phyloP scores from a whole-genome alignment of 2,329 filamentous ascomycete genomes.

The Drechslerella stenobrocha region DNA sequence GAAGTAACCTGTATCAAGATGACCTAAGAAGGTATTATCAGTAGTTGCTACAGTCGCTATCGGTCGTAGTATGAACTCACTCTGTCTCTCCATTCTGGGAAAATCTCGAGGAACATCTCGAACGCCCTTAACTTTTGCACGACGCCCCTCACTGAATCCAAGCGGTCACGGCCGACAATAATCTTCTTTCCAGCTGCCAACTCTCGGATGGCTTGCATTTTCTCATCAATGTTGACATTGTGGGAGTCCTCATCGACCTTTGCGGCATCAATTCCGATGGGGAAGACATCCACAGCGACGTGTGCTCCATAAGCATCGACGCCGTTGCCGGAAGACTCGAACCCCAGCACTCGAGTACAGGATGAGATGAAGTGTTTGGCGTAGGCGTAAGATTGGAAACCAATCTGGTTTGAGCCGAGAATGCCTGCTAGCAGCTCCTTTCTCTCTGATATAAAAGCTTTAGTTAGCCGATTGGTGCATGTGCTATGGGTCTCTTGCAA shows the following conservation, averaged over 20 bases:
- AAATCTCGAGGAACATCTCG: conserved; percentile 84
- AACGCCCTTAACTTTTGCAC: conserved; percentile 96
- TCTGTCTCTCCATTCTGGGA: conserved; percentile 87
- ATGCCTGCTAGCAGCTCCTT: conserved; percentile 90
- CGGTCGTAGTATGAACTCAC: no score
- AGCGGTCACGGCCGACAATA: conserved; percentile 89
- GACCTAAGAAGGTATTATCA: conserved; percentile 58
- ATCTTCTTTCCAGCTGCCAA: conserved; percentile 89
- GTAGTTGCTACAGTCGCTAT: no score
- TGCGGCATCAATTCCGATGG: conserved; percentile 88
- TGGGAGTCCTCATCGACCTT: conserved; percentile 78
- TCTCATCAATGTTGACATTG: conserved; percentile 70
- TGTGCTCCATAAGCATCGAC: conserved; percentile 87
- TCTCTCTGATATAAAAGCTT: conserved; percentile 64
- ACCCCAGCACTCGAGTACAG: conserved; percentile 87
- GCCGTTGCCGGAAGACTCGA: conserved; percentile 60
- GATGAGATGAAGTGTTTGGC: conserved; percentile 92
- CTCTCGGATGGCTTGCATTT: conserved; percentile 70
- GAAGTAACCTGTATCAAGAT: conserved; percentile 95
- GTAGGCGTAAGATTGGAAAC: conserved; percentile 94
- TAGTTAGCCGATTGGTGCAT: not conserved
- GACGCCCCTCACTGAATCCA: conserved; percentile 89
- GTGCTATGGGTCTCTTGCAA: conserved; percentile 15
- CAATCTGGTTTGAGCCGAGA: conserved; percentile 86
- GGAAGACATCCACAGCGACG: conserved; percentile 89